Evolutionary conservation across 371 early-diverging fungal species (phyloP), one percentile per base, ranked within the genome.

Genomic region (Thermomucor indicae-seudaticae): DNA sequence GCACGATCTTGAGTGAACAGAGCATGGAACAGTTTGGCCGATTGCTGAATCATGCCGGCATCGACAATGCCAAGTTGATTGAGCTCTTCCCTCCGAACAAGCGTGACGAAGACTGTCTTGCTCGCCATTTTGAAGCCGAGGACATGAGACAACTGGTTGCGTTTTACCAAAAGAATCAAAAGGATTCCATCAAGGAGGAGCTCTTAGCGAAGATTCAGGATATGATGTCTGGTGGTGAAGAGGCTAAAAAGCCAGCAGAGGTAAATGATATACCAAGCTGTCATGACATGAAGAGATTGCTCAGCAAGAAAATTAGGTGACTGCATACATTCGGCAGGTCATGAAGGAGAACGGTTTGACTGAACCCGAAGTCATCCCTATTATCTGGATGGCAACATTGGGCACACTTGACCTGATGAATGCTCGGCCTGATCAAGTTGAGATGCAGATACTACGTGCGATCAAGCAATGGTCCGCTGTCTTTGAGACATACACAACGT

Each of bases 71-170:
- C 42, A 82, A 81, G 55, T 79, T 95, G 43, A 68, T 84, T 45
- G 92, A 92, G 41, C 90, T 95, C 54, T 93, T 94, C 85, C 96
- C 96, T 46, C 86, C 86, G 47, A 90, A 84, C 75, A 92, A 93
- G 78, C 83, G 92, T 51, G 84, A 84, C 60, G 91, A 89, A 57
- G 90, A 92, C 47, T 85, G 88, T 65, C 81, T 95, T 57, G 85
- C 82, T 29, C 88, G 89, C 43, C 93, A 94, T 69, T 94, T 94
- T 72, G 92, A 91, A 66, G 89, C 86, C 34, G 90, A 92, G 63
- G 93, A 91, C 44, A 84, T 95, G 84, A 89, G 87, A 67, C 79
- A 83, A 38, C 63, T 95, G 44, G 89, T 89, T 29, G 89, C 84
- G 28, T 88, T 86, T 74, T 83, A 87, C 61, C 82, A 76, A 58